Base-by-base conservation (phyloP, 1,284 basidiomycete genomes). In the Ceratobasidium theobromae region DNA sequence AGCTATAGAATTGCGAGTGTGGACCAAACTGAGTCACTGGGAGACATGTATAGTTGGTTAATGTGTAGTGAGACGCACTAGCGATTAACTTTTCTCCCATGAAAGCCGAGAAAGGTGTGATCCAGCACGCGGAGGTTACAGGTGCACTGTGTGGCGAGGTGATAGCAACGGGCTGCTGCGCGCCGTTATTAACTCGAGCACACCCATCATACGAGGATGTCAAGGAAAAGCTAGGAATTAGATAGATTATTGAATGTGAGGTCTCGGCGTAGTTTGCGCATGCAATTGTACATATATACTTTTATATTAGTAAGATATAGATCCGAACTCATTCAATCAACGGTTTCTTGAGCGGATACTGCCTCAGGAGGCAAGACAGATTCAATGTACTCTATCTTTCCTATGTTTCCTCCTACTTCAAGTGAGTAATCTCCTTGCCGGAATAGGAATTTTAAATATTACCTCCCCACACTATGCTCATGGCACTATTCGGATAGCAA, bases 381-480 rank as follows among this genome's bases (percentile, higher is more conserved):
- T 76, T 95, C 88, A 66, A 99, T 88, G 78, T 98, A 98, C 77
- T 98, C 95, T 60, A 99, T 85, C 73, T n/a, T n/a, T 95, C 89
- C 38, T 98, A 82, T 1, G 91, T 94, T 74, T 93, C 89, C 81
- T 95, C 91, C 84, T 90, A 41, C 11, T 27, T 6, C 18, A 6
- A 6, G 43, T 45, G 12, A 45, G 43, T n/a, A n/a, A n/a, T n/a
- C n/a, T n/a, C n/a, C n/a, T n/a, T n/a, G n/a, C n/a, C n/a, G n/a
- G n/a, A n/a, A n/a, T n/a, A n/a, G n/a, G n/a, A n/a, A n/a, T n/a
- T n/a, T n/a, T n/a, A n/a, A n/a, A n/a, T n/a, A n/a, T 72, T 70
- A 82, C 89, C 81, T 89, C 88, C 86, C 87, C 41, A 87, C 81
- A 3, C 84, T 86, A 72, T 87, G 83, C 71, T 85, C 84, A 28